Base-by-base conservation (phyloP, 768 basidiomycete species). In the Boletus bicolor region DNA sequence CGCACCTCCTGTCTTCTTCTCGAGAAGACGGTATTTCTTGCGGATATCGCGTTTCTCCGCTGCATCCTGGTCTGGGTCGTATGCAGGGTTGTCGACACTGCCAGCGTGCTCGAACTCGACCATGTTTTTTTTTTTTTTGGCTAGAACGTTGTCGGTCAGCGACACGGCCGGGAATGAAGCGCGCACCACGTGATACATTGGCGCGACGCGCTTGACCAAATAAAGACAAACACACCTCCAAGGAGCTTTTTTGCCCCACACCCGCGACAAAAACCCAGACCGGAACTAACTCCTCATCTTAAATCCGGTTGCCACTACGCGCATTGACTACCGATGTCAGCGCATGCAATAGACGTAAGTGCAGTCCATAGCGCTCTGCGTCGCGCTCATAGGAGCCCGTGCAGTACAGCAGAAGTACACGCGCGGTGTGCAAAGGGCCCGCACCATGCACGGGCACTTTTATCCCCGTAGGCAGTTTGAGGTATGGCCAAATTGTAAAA, bases 11-110 rank as follows among this genome's bases (percentile, higher is more conserved):
- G 86, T 79, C 51, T 75, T 75, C 59, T 79, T 82, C 44, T 84
- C 79, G 55, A 91, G 72, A 15, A 77, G 72, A 56, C 93, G 85
- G 65, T 93, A 94, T 60, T 82, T 76, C 67, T 85, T 84, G 42
- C 92, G 79, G 7, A 93, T 74, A 39, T 77, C 77, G 59, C 92
- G 84, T 70, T 88, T 86, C 67, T 89, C 86, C 58, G 88, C 85
- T 5, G 86, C 83, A 74, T 93, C 81, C 67, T 93, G 91, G 69
- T 93, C 89, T 10, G 91, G 91, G 66, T 93, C 89, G 65, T 90
- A 93, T 12, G 78, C 74, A 17, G 80, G 70, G 48, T 74, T 76
- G 65, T 51, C 38, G 14, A 54, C 53, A 7, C 56, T 53, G 24
- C 42, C 48, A 7, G 51, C 34, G 30, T 36, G 24, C 17, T 65